phyloP scores from a whole-genome alignment of 2,329 filamentous ascomycete species.

The Talaromyces sp. region DNA sequence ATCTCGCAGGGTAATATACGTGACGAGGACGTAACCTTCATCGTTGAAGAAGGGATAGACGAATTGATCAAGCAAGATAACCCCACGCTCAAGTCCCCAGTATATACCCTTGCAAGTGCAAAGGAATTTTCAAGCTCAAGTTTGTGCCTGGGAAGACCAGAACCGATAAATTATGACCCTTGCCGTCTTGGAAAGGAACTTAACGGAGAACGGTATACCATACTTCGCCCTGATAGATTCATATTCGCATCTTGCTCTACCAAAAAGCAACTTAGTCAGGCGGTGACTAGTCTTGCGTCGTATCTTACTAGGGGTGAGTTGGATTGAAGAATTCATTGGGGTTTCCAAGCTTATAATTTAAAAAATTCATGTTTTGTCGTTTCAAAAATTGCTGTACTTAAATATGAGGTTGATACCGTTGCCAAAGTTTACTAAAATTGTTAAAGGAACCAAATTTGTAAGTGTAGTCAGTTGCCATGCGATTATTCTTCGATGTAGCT shows the following conservation, averaged over 20 bases:
- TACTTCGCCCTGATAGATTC: constrained; percentile 30
- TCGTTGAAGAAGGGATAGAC: neutral
- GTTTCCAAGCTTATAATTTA: neutral
- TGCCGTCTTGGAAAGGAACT: constrained; percentile 20
- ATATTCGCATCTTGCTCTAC: constrained; percentile 29
- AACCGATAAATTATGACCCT: constrained; percentile 25
- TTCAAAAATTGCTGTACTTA: neutral
- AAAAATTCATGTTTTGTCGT: neutral
- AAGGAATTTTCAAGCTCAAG: constrained; percentile 25
- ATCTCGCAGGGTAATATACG: neutral
- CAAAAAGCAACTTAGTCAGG: constrained; percentile 15
- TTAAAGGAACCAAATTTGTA: neutral
- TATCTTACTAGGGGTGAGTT: neutral
- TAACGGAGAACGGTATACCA: constrained; percentile 20
- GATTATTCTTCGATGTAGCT: neutral
- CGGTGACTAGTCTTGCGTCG: neutral
- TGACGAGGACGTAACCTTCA: neutral
- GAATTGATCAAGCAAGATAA: neutral
- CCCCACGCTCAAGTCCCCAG: neutral
- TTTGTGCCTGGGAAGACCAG: constrained; percentile 25
- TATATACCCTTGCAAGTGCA: constrained; percentile 22
- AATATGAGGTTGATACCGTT: neutral
- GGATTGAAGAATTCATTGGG: neutral
- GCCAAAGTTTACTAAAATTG: neutral
- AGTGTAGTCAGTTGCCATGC: neutral